Evolutionary conservation across 192 early-diverging fungal genomes (phyloP).

Genomic region (Coemansia sp.): DNA sequence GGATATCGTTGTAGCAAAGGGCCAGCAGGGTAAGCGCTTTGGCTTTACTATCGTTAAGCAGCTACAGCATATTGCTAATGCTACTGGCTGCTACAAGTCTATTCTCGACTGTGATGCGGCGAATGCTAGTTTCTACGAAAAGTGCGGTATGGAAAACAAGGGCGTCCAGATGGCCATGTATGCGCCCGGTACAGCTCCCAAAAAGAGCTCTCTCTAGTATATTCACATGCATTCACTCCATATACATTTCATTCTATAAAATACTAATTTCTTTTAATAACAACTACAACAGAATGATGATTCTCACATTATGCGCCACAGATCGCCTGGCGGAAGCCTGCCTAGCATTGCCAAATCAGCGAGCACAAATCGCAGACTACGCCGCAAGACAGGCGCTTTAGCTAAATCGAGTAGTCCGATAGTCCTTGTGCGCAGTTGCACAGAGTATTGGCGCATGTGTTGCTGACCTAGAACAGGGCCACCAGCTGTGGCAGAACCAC

Average conservation of each 20-base stretch:
- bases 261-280: conserved; percentile 5
- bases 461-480: background rate
- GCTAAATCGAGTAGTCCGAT: conserved; percentile 29
- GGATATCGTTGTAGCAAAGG: conserved; percentile 78
- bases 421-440: conserved; percentile 26
- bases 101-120: conserved; percentile 67
- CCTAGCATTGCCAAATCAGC: conserved; percentile 24
- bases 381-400: background rate
- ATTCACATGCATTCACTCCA: conserved; percentile 3
- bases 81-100: conserved; percentile 89
- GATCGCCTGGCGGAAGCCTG: conserved; percentile 22
- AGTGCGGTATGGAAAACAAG: conserved; percentile 82
- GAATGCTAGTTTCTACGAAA: conserved; percentile 90
- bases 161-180: conserved; percentile 72
- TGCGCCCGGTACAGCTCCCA: conserved; percentile 23
- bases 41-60: conserved; percentile 80
- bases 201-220: conserved; percentile 5
- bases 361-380: conserved; percentile 19
- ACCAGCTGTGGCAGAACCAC: conserved; percentile 2
- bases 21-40: conserved; percentile 70
- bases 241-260: conserved; percentile 3
- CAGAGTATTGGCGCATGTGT: conserved; percentile 20
- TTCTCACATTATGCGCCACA: conserved; percentile 25
- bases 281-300: conserved; percentile 5
- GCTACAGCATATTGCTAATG: conserved; percentile 70